Evolutionary conservation across 177 flowering plant species (phyloP).

Genomic region (Telopea speciosissima): DNA sequence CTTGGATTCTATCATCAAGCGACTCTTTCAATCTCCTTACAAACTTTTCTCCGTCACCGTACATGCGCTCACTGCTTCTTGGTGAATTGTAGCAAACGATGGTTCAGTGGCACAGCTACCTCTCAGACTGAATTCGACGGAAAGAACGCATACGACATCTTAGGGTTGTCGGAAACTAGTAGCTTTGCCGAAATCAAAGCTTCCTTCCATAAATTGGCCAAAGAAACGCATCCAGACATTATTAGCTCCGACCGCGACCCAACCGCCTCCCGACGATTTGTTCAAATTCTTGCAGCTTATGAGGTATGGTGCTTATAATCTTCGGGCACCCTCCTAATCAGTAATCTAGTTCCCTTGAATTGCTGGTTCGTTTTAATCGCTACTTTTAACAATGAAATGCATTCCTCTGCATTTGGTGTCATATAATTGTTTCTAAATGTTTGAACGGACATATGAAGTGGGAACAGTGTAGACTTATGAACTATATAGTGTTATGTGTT

Average conservation of each 20-base stretch:
- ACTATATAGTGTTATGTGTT: too few species aligned
- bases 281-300: slow-evolving; percentile 78
- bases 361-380: background rate
- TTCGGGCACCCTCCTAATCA: too few species aligned
- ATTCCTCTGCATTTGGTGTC: too few species aligned
- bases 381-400: too few species aligned
- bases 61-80: background rate
- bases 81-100: background rate
- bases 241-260: slow-evolving; percentile 31
- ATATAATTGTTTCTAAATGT: too few species aligned
- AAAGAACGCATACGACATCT: slow-evolving; percentile 60
- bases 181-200: slow-evolving; percentile 71
- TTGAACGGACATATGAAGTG: too few species aligned
- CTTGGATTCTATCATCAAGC: background rate
- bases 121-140: slow-evolving; percentile 32
- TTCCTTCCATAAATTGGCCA: slow-evolving; percentile 74
- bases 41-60: background rate
- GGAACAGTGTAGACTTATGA: too few species aligned
- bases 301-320: slow-evolving; percentile 37
- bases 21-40: background rate
- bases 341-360: background rate
- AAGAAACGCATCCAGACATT: slow-evolving; percentile 87
- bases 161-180: slow-evolving; percentile 59
- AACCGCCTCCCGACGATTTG: slow-evolving; percentile 43
- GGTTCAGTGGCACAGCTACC: slow-evolving; percentile 27